A percentile compares a stretch with the other conserved stretches of the same genome.
phyloP scores from a whole-genome alignment of 495 filamentous ascomycete genomes.

The Lentithecium fluviatile region DNA sequence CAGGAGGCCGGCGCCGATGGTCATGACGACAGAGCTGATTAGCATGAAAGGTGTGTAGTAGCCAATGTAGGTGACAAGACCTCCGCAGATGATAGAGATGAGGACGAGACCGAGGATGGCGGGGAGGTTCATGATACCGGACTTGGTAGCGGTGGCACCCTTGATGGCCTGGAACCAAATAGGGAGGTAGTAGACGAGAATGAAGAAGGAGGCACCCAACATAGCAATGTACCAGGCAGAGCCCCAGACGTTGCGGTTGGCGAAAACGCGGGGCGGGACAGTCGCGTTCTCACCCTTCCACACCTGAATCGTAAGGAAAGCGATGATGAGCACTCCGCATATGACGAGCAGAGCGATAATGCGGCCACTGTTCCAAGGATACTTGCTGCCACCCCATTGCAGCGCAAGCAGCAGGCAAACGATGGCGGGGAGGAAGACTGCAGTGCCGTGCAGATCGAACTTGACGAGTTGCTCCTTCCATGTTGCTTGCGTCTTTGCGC shows the following conservation, averaged over 20 bases:
- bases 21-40: conserved; percentile 51
- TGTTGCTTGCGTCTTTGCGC: conserved; percentile 18
- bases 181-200: background rate
- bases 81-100: conserved; percentile 51
- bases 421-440: conserved; percentile 53
- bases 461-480: conserved; percentile 34
- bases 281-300: conserved; percentile 46
- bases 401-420: conserved; percentile 58
- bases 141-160: conserved; percentile 55
- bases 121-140: conserved; percentile 62
- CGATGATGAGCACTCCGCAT: conserved; percentile 46
- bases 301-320: conserved; percentile 50
- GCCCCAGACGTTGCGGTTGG: conserved; percentile 40
- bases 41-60: conserved; percentile 68
- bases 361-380: conserved; percentile 53
- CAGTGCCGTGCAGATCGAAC: conserved; percentile 44
- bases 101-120: conserved; percentile 51
- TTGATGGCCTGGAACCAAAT: conserved; percentile 78
- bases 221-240: conserved; percentile 36
- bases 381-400: conserved; percentile 61
- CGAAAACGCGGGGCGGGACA: conserved; percentile 44
- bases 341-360: conserved; percentile 57
- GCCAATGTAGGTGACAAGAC: conserved; percentile 55
- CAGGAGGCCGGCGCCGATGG: conserved; percentile 62
- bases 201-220: conserved; percentile 42